Percentiles rank a stretch among this genome's conserved stretches.
Evolutionary conservation across 2,329 filamentous ascomycete species (phyloP).

Genomic region (Phoma sp.): DNA sequence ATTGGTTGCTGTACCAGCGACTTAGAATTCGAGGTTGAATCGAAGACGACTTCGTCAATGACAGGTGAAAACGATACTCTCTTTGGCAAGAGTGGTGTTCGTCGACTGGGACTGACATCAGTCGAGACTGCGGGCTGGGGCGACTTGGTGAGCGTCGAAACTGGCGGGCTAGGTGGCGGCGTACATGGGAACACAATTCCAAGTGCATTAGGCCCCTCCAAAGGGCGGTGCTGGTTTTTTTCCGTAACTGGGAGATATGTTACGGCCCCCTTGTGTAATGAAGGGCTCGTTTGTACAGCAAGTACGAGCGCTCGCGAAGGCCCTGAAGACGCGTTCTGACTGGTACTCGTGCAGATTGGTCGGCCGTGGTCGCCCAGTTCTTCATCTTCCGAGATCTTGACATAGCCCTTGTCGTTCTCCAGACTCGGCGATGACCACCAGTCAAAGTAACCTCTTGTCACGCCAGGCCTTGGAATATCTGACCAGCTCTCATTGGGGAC

Average conservation of each 20-base stretch:
- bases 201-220: conserved; percentile 4
- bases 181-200: conserved; percentile 5
- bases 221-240: background rate
- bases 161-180: background rate
- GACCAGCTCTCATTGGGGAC: conserved; percentile 9
- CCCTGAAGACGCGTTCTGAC: background rate
- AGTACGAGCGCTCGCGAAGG: background rate
- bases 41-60: conserved; percentile 2
- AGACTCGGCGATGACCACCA: conserved; percentile 10
- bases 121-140: too few relatives aligned
- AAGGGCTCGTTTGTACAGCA: background rate
- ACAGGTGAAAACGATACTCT: conserved; percentile 10
- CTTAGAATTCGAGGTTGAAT: background rate
- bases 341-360: too few relatives aligned
- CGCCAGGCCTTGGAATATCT: background rate
- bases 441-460: conserved; percentile 1
- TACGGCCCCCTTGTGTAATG: too few relatives aligned
- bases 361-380: background rate
- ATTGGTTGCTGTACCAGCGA: background rate
- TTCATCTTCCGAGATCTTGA: background rate
- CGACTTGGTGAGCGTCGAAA: background rate
- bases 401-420: background rate
- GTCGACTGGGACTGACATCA: background rate
- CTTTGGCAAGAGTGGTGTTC: background rate
- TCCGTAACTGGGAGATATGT: too few relatives aligned